Base-by-base conservation (phyloP, 2,329 filamentous ascomycete species). In the Seiridium unicorne region DNA sequence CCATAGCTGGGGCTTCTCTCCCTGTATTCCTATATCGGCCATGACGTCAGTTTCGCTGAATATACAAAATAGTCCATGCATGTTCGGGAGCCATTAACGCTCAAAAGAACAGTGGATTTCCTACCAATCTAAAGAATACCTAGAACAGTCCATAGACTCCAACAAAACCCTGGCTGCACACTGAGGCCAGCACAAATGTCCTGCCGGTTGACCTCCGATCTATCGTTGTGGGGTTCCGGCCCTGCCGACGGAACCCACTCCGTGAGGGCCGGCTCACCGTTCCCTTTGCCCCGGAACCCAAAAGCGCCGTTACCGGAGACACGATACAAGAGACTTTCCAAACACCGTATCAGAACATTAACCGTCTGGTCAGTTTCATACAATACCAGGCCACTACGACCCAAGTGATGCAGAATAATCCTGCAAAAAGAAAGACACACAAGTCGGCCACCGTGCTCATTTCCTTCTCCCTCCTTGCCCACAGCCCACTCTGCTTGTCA, bases 401-500 rank as follows among this genome's bases (percentile, higher is more conserved):
- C 2, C 61, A 61, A 7, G 55, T 59, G 8, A 63, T 44, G 32
- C 63, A 66, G n/a, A 67, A 67, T 38, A 61, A 6, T 0, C 58
- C 62, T 4, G 68, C 68, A 9, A 62, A 63, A 3, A 60, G 44
- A 34, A 71, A 66, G 3, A 68, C 59, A 1, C 35, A 61, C 1
- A 66, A 51, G 32, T 72, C 68, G 32, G 46, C 44, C 64, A 65
- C 67, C 40, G 66, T 68, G 57, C 62, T 68, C 59, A 63, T 49
- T 26, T 65, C 61, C 55, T 40, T 60, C 26, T 62, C 55, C 46
- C 62, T 60, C 13, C 70, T 63, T 47, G 31, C 62, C 69, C 69
- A 68, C 5, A 71, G 58, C 5, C 62, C 64, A 55, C 69, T 70
- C 11, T 61, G 54, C 54, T 58, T 57, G 38, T 72, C 65, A 47